phyloP scores from a whole-genome alignment of 768 basidiomycete genomes.

The Cystofilobasidium bisporidii region DNA sequence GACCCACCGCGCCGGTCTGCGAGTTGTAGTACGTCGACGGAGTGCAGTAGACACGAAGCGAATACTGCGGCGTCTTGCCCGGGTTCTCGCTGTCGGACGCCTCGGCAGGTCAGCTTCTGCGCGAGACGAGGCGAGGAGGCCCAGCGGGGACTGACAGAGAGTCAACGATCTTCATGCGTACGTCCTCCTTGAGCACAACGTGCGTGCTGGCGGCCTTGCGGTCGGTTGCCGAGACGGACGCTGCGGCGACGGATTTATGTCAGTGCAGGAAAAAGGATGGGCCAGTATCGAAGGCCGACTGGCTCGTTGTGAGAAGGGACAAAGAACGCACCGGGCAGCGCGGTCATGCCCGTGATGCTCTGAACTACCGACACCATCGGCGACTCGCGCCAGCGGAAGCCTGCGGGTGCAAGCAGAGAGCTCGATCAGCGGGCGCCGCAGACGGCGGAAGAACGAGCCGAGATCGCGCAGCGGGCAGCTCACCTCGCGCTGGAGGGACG shows the following conservation, averaged over 20 bases:
- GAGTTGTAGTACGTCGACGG: conserved; percentile 38
- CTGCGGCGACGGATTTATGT: background rate
- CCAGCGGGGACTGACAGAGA: conserved; percentile 8
- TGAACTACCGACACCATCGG: conserved; percentile 12
- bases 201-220: background rate
- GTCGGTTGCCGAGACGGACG: conserved; percentile 4
- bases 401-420: background rate
- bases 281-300: too few species aligned
- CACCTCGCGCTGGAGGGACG: too few species aligned
- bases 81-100: conserved; percentile 27
- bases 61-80: conserved; percentile 30
- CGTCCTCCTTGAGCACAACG: conserved; percentile 3
- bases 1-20: conserved; percentile 8
- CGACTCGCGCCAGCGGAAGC: conserved; percentile 16
- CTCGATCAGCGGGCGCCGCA: too few species aligned
- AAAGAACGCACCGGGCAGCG: conserved; percentile 7
- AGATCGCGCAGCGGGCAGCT: too few species aligned
- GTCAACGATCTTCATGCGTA: conserved; percentile 1
- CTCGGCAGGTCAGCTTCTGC: background rate
- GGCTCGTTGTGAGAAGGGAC: too few species aligned
- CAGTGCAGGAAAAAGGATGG: too few species aligned
- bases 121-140: background rate
- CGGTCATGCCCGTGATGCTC: conserved; percentile 1
- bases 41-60: conserved; percentile 40
- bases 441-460: too few species aligned